phyloP scores from a whole-genome alignment of 2,329 filamentous ascomycete species.

The Hypoxylon rubiginosum region DNA sequence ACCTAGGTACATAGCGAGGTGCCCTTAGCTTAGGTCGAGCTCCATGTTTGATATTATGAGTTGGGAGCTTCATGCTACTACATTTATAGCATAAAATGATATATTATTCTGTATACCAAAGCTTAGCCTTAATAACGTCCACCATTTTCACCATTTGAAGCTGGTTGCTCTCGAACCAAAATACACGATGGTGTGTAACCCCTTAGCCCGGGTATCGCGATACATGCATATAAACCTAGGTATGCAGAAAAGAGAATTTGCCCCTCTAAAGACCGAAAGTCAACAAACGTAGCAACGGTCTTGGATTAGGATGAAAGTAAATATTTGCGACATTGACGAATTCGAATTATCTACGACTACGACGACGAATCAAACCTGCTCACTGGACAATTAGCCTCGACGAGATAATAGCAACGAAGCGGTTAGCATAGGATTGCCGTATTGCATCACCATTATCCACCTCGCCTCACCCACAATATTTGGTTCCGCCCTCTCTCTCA shows the following conservation, averaged over 20 bases:
- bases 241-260: constrained; percentile 30
- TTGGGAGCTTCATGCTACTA: too few species aligned
- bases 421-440: not conserved
- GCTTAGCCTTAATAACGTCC: too few species aligned
- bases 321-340: constrained; percentile 14
- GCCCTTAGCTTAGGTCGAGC: too few species aligned
- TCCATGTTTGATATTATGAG: too few species aligned
- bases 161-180: too few species aligned
- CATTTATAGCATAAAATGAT: too few species aligned
- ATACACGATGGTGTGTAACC: not conserved
- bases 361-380: constrained; percentile 8
- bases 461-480: not conserved
- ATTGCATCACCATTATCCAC: not conserved
- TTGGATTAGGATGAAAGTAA: constrained; percentile 20
- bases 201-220: constrained; percentile 2
- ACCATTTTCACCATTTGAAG: too few species aligned
- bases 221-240: not conserved
- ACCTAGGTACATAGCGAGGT: too few species aligned
- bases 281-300: constrained; percentile 10
- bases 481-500: not conserved
- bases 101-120: too few species aligned
- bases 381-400: constrained; percentile 15
- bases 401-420: not conserved
- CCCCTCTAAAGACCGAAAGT: constrained; percentile 38
- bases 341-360: constrained; percentile 12